Evolutionary conservation across 2,329 filamentous ascomycete genomes (phyloP), one percentile per base, ranked within the genome.

Genomic region (Chlorencoelia australis): DNA sequence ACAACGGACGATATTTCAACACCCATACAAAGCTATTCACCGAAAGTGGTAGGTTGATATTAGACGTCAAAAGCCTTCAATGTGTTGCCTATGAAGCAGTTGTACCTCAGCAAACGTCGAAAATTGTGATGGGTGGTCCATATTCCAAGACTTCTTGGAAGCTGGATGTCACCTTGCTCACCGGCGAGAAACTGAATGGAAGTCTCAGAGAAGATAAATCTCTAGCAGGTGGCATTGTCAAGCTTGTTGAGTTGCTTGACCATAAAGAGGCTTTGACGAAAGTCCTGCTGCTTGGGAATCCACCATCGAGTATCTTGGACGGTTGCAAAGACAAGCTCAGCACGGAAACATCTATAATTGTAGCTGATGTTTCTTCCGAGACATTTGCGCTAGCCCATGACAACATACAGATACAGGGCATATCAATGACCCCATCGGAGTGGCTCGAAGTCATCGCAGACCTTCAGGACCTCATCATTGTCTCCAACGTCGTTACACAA

Each of bases 371-470:
- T n/a, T n/a, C n/a, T n/a, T n/a, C n/a, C n/a, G n/a, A n/a, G n/a
- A n/a, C n/a, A n/a, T n/a, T n/a, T n/a, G n/a, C n/a, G n/a, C n/a
- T n/a, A n/a, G n/a, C n/a, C n/a, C n/a, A n/a, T n/a, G n/a, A n/a
- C n/a, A n/a, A n/a, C n/a, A n/a, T n/a, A n/a, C n/a, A n/a, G n/a
- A n/a, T n/a, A n/a, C n/a, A n/a, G n/a, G n/a, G n/a, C n/a, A n/a
- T n/a, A n/a, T n/a, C n/a, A n/a, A 33, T 33, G 31, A 18, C 11
- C 6, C 14, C 14, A 14, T 10, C n/a, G 11, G 13, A 22, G 2
- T 75, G 67, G 44, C 58, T 56, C 7, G 53, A 58, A 2, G 67
- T 63, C 0, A n/a, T n/a, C n/a, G n/a, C n/a, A n/a, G n/a, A n/a
- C n/a, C n/a, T n/a, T n/a, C n/a, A n/a, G n/a, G n/a, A n/a, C n/a